Evolutionary conservation across 805 yeast genomes (phyloP), one percentile per base, ranked within the genome.

Genomic region (Kluyveromyces nonfermentans): DNA sequence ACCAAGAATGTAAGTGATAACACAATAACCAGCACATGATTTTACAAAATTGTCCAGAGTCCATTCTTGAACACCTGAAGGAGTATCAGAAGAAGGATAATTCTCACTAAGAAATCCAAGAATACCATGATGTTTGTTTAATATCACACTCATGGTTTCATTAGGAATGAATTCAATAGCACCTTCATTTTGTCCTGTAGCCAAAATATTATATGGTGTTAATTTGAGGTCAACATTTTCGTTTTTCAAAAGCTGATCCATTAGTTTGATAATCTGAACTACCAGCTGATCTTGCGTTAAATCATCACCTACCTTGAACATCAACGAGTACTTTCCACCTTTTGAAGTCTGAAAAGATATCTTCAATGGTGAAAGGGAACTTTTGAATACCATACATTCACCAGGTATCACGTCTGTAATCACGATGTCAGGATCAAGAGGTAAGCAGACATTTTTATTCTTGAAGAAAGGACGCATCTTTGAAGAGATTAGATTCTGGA

Each of bases 11-110:
- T 93, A 93, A 0, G 98, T 93, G 19, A 93, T 85, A 1, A 93
- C 97, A 69, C 97, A 93, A 59, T 93, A 93, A 0, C 98, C 99
- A 19, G 99, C 97, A 60, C 97, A 87, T 2, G 96, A 86, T 51
- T 89, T 78, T 6, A 93, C 90, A 64, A 85, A 93, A 51, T 85
- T 90, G 54, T 93, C 97, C 96, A 93, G 86, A 0, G 80, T 85
- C 51, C 75, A 76, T 4, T 55, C 59, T 25, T 59, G 57, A 2
- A 65, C 68, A 1, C 68, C 69, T 12, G 57, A 47, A 16, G 60
- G 68, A 15, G 59, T 63, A 15, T 48, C 49, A 5, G 53, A 45
- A 52, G 78, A 82, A 0, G 82, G 83, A 47, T 80, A 80, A 51
- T 86, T 82, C 22, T 71, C 68, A 50, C 75, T 76, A 40, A 93